Base-by-base conservation (phyloP, 2,329 filamentous ascomycete genomes). In the Penicillium sp. region DNA sequence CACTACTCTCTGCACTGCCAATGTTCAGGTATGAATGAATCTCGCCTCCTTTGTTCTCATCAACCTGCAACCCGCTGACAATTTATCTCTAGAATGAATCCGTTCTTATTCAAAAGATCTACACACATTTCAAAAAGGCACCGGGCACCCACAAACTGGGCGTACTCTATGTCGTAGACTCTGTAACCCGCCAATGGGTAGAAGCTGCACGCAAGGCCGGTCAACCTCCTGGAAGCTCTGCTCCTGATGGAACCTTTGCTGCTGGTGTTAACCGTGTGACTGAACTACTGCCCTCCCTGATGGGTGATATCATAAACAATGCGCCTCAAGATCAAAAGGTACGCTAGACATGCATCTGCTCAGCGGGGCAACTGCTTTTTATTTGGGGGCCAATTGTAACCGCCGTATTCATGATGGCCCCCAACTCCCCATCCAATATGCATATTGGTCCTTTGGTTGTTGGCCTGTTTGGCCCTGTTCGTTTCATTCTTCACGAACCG, bases 151-250 rank as follows among this genome's bases (percentile, higher is more conserved):
- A 99, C 84, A 99, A 99, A 79, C 84, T 99, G 75, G 94, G 94
- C 78, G 92, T 97, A 70, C 87, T 99, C 78, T 99, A 99, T 87
- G 92, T 97, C 78, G 90, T 99, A 92, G 94, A 99, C 83, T 96
- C 93, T 81, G 92, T 99, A 84, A 93, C 92, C 75, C 91, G 94
- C 77, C 93, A 95, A 80, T 99, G 94, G 93, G 86, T 96, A 80
- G 93, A 97, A 75, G 89, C 91, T 77, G 93, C 94, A 68, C 94
- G 92, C 77, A 84, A 87, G 68, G 84, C 89, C 63, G 90, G 89
- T 67, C 92, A 97, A 72, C 77, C 88, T 69, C 84, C 91, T 75
- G 89, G 89, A 77, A 86, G 84, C 74, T 82, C 85, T 74, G 91
- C 92, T 61, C 85, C 87, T 61, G 90, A 96, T 77, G 94, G 94